Base-by-base conservation (phyloP, 805 yeast genomes). In the Barnettozyma pratensis region DNA sequence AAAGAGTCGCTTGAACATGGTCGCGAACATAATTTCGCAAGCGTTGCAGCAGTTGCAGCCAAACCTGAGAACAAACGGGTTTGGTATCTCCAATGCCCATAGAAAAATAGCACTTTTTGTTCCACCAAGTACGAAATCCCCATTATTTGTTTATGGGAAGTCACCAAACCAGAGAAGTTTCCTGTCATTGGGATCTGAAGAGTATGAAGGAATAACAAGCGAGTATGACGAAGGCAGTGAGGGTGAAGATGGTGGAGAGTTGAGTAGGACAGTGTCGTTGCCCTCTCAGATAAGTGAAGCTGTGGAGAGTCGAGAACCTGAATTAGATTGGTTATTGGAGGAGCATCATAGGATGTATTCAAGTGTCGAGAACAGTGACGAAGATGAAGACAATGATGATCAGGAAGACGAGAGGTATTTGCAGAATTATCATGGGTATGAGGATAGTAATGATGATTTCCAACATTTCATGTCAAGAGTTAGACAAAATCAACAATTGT, bases 41-140 rank as follows among this genome's bases (percentile, higher is more conserved):
- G 57, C 57, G 0, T 34, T 58, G 2, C 55, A 56, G n/a, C 65
- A 65, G 40, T 61, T 68, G 12, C 70, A 69, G 38, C 69, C 72
- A n/a, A 62, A 62, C 12, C 61, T 70, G 35, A 60, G 68, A 48
- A 68, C 74, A 7, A 64, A 66, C 48, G 75, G 75, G 42, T 65
- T 70, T 57, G 75, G 75, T 48, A 67, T 71, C 42, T 72, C 69
- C 6, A 71, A 65, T 52, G 64, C 71, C 4, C 73, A 69, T 42
- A 55, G 74, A 49, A 66, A 70, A 47, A 61, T 70, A 35, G 61
- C 71, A 4, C 51, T 70, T 14, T 70, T 72, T 50, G 59, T 70
- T 5, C 70, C 71, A 6, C 73, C 74, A 3, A 65, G 72, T 42
- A 71, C 70, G 31, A 65, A 66, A 54, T 68, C 70, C n/a, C 74